Base-by-base conservation (phyloP, 192 early-diverging fungal genomes). In the Backusella morwellensis region DNA sequence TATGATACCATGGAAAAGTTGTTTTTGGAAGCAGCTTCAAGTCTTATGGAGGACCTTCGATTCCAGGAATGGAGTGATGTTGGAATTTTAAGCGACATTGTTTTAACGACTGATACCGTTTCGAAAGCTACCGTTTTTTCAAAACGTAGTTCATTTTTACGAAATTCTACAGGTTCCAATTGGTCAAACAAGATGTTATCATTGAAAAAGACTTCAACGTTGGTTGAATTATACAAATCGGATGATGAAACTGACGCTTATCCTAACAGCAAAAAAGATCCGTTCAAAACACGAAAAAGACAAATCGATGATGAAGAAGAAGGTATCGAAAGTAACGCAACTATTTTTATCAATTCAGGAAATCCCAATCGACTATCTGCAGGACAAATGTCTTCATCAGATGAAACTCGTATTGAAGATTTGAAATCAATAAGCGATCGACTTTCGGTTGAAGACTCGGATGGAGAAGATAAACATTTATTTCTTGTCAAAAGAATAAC, bases 401-500 rank as follows among this genome's bases (percentile, higher is more conserved):
- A 72, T 7, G 35, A 23, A 23, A 50, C 70, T 26, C 70, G 42
- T 32, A 8, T 35, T 11, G 68, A 70, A n/a, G 70, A 50, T 17
- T 14, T 44, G 17, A 34, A 50, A 26, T 72, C 70, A 4, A 34
- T 47, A 32, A 34, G 6, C 42, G 70, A 72, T 29, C 29, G 40
- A 32, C 29, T 72, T 14, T 72, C 70, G 17, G 23, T 72, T 72
- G 70, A 72, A 34, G 70, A 72, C 17, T 72, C 40, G 2, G 42
- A 72, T 50, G 8, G 70, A 32, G 70, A 78, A 52, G 66, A 78
- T 14, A 72, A 81, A 26, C 77, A 78, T 36, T 70, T 85, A 38
- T 82, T 85, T 42, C 34, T 83, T 6, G 84, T 83, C 29, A 72
- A 67, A 23, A 73, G 81, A 35, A 12, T 85, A 6, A 40, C 32